Conservation (phyloP, 345 rosid species). For the Eucalyptus cloeziana region DNA sequence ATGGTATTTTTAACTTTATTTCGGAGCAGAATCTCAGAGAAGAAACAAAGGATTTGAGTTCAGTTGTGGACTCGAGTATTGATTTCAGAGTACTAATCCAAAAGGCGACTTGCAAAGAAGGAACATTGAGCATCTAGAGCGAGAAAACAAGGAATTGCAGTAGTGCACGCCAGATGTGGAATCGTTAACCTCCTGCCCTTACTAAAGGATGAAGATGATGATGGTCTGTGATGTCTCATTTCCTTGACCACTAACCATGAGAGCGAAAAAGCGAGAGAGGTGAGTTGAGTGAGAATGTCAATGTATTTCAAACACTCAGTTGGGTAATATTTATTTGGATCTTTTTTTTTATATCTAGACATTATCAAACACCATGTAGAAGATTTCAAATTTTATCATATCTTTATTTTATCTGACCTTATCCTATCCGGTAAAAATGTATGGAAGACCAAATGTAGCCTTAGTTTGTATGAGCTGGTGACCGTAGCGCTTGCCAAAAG, state of each 20-base stretch:
- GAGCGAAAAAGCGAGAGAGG: too few species aligned
- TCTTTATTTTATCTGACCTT: too few species aligned
- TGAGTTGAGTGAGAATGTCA: too few species aligned
- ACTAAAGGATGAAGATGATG: neutral
- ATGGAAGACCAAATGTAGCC: neutral
- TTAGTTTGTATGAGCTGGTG: neutral
- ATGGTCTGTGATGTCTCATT: neutral
- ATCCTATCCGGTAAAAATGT: neutral
- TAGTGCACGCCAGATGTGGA: neutral
- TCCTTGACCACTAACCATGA: neutral
- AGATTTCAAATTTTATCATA: too few species aligned
- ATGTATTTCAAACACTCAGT: too few species aligned
- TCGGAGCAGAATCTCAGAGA: neutral
- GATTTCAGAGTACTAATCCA: neutral
- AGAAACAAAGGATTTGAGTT: constrained; percentile 1
- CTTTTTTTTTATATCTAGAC: neutral
- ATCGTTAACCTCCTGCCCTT: neutral
- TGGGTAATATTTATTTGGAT: too few species aligned
- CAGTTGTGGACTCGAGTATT: constrained; percentile 15
- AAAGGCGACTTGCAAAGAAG: neutral
- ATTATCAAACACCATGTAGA: fast-evolving
- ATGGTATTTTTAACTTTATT: neutral
- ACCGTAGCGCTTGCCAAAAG: neutral
- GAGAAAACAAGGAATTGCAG: neutral
- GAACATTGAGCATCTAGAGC: neutral